These are phyloP conservation scores for Colletotrichum tamarilloi DNA, from an alignment of 2,329 filamentous ascomycete genomes.

Conservation along the genomic window DNA sequence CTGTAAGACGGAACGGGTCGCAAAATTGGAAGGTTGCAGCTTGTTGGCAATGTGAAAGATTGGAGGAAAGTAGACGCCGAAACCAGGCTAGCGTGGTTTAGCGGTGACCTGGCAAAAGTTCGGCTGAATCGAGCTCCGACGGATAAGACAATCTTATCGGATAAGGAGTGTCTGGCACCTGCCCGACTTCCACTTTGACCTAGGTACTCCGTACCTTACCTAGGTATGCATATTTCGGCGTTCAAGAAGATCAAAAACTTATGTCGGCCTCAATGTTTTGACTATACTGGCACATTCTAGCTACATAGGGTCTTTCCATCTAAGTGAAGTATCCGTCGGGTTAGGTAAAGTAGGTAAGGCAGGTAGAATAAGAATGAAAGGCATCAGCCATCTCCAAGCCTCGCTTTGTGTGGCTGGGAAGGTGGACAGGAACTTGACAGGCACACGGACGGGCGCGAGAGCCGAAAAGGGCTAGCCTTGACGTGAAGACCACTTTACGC, in stretches of 20 bases:
- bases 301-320: no score
- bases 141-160: conserved; percentile 1
- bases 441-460: neutral
- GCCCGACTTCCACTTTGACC: no score
- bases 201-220: no score
- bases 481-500: conserved; percentile 35
- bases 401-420: neutral
- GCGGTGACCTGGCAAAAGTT: conserved; percentile 33
- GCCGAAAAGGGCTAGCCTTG: neutral
- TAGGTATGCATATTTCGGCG: no score
- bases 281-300: no score
- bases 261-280: no score
- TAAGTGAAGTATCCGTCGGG: no score
- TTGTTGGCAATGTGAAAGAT: conserved; percentile 32
- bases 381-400: neutral
- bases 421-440: conserved; percentile 3
- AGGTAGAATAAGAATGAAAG: no score
- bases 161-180: neutral
- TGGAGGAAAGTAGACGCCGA: conserved; percentile 27
- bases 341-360: no score
- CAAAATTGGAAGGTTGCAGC: conserved; percentile 27
- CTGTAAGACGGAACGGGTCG: neutral
- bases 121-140: neutral
- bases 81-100: conserved; percentile 25
- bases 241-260: no score